phyloP scores from a whole-genome alignment of 2,329 filamentous ascomycete genomes.

The Aspergillus glaucus region DNA sequence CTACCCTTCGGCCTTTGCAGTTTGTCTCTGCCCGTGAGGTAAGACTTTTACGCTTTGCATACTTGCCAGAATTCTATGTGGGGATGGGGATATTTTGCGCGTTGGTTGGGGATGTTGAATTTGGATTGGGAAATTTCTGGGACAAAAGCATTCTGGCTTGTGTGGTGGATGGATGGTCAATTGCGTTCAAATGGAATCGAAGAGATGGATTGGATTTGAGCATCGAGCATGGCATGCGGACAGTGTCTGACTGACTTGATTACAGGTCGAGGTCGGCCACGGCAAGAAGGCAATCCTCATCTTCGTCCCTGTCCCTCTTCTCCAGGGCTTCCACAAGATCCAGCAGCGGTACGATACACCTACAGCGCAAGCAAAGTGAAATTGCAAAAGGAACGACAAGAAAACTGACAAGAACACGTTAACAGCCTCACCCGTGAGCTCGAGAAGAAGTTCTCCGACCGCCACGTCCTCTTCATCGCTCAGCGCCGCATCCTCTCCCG shows the following conservation, averaged over 20 bases:
- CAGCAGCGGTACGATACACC: constrained; percentile 98
- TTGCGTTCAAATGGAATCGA: too few species aligned
- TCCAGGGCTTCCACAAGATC: constrained; percentile 97
- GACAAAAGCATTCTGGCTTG: too few species aligned
- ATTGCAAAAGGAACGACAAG: background rate
- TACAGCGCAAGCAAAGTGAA: background rate
- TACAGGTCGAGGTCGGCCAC: constrained; percentile 98
- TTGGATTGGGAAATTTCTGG: background rate
- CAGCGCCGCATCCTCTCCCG: constrained; percentile 97
- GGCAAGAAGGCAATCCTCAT: constrained; percentile 99
- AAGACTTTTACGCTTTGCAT: constrained; percentile 46
- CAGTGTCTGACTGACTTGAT: constrained; percentile 9
- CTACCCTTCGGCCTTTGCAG: constrained; percentile 92
- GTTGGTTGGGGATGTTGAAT: background rate
- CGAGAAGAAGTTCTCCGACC: constrained; percentile 99
- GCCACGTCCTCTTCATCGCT: constrained; percentile 97
- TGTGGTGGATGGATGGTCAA: too few species aligned
- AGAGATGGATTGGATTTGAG: too few species aligned
- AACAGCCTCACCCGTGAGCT: constrained; percentile 95
- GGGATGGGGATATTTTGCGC: background rate
- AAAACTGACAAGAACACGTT: constrained; percentile 5
- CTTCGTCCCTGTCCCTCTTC: constrained; percentile 99
- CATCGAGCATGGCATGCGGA: too few species aligned
- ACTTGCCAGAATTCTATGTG: constrained; percentile 58
- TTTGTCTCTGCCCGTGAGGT: constrained; percentile 99